Conservation (phyloP, 495 filamentous ascomycete species). For the Pseudomonodictys pantanalensis region DNA sequence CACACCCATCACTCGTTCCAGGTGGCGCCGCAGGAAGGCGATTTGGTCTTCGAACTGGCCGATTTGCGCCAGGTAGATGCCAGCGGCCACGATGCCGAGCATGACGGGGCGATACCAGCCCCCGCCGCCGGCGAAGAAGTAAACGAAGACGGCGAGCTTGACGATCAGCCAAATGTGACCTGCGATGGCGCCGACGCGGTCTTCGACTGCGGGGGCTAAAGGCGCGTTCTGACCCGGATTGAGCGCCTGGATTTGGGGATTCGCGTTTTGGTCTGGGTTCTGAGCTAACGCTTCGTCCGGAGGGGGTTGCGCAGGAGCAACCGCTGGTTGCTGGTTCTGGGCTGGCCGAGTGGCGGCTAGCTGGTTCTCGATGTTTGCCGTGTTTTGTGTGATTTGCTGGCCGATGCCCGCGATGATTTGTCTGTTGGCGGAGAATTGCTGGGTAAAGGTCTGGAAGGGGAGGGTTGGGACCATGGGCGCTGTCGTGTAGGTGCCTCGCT, state of each 20-base stretch:
- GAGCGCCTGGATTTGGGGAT: conserved; percentile 10
- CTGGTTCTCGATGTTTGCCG: conserved; percentile 9
- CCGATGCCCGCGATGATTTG: conserved; percentile 23
- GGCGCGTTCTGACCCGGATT: conserved; percentile 17
- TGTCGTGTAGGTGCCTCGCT: conserved; percentile 29
- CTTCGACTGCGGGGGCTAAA: conserved; percentile 6
- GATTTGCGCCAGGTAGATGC: conserved; percentile 64
- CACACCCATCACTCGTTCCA: conserved; percentile 70
- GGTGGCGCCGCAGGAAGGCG: conserved; percentile 65
- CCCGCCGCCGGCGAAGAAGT: conserved; percentile 71
- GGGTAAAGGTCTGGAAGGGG: conserved; percentile 26
- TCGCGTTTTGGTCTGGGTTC: not conserved
- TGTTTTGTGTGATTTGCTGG: conserved; percentile 22
- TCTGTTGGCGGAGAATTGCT: conserved; percentile 29
- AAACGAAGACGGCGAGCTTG: conserved; percentile 71
- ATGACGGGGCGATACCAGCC: conserved; percentile 68
- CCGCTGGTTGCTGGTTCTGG: conserved; percentile 7
- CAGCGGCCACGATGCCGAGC: conserved; percentile 56
- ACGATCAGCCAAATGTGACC: conserved; percentile 72
- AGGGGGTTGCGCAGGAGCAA: not conserved
- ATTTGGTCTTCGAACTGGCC: conserved; percentile 56
- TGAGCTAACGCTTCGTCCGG: conserved; percentile 2
- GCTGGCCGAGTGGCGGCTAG: conserved; percentile 3
- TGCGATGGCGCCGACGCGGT: conserved; percentile 11
- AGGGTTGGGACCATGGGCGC: conserved; percentile 24